Conservation (phyloP, 139 green algal genomes). For the Yamagishiella unicocca region DNA sequence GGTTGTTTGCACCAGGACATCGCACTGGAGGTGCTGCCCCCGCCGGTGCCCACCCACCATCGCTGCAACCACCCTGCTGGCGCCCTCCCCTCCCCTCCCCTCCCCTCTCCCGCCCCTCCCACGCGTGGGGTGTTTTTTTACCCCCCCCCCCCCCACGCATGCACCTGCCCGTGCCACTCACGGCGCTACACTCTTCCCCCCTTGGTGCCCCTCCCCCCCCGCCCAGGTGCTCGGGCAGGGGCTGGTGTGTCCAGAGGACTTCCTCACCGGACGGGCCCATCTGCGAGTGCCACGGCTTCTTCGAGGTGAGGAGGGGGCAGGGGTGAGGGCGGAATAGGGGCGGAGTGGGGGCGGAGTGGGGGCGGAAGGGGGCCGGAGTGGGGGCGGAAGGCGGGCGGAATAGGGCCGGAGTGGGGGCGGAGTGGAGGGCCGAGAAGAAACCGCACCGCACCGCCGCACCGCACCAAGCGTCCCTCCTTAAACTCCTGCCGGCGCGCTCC, state of each 20-base stretch:
- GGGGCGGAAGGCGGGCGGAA: not conserved
- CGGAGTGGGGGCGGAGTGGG: not conserved
- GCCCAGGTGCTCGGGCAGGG: constrained; percentile 13
- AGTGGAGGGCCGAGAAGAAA: too few relatives aligned
- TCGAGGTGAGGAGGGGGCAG: not conserved
- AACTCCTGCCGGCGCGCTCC: too few relatives aligned
- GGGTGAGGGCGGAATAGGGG: not conserved
- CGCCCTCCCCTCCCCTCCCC: not conserved
- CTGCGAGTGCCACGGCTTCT: constrained; percentile 49
- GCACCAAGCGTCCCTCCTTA: too few relatives aligned
- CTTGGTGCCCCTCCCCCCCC: too few relatives aligned
- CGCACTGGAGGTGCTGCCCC: too few relatives aligned
- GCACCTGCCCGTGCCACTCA: not conserved
- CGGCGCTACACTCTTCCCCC: too few relatives aligned
- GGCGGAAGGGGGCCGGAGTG: not conserved
- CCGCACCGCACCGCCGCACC: too few relatives aligned
- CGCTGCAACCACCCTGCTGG: too few relatives aligned
- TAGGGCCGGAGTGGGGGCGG: not conserved
- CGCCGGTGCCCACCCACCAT: too few relatives aligned
- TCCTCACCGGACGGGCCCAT: too few relatives aligned
- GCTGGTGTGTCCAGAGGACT: constrained; percentile 12
- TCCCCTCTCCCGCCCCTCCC: too few relatives aligned
- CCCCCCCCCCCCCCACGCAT: not conserved
- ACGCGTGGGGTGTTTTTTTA: not conserved
- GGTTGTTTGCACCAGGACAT: not conserved